Evolutionary conservation across 257 asterid species (phyloP), one percentile per base, ranked within the genome.

Genomic region (Solanum infundibuliforme): DNA sequence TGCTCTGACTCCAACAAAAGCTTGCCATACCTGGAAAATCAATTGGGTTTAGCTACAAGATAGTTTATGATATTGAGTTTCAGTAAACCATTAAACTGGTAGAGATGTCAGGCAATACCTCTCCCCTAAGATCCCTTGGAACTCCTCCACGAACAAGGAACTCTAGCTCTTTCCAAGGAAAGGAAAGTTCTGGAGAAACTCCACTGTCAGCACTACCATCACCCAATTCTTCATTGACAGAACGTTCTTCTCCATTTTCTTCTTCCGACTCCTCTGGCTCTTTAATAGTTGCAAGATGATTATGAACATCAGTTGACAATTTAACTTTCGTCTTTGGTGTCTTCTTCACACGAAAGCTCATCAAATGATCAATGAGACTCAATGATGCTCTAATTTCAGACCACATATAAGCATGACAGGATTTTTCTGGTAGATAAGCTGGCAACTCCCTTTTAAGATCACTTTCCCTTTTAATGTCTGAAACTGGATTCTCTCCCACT

Each of bases 91-190:
- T 39, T 86, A 55, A 86, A 39, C 73, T 71, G 48, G 86, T 75
- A 75, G 55, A 87, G 52, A 85, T 35, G 87, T 46, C 18, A 87
- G 62, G 84, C 12, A 52, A 36, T 92, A 96, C 99, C 98, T 96
- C 99, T 90, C 99, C 99, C 87, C 98, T 92, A 85, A 96, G 94
- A 84, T 95, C 98, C 93, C 94, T 94, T 87, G 98, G 98, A 43
- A 96, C 95, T 93, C 99, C 99, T 83, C 95, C 96, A 25, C 83
- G 96, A 91, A 96, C 99, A 87, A 96, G 99, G 91, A 92, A 90
- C 90, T 90, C 97, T 12, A 96, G 91, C 90, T 96, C 93, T 87
- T 92, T 95, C 94, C 94, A 93, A 69, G 96, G 94, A 88, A 91
- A 93, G 77, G 69, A 86, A 71, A 90, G 84, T 88, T 93, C 95